These are phyloP conservation scores for Didymella arachidicola DNA, from an alignment of 2,329 filamentous ascomycete genomes.

Conservation along the genomic window DNA sequence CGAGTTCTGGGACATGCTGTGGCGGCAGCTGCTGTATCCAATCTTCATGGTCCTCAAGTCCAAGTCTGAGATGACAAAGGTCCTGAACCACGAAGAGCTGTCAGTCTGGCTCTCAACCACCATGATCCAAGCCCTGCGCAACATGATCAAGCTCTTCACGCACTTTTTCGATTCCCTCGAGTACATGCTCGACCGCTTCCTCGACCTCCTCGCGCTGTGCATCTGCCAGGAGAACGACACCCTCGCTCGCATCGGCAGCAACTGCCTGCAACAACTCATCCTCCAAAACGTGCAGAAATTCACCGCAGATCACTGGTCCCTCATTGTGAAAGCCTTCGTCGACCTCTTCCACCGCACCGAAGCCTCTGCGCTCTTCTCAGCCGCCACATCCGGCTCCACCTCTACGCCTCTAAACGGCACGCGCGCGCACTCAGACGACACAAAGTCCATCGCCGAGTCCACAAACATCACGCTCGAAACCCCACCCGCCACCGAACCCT, in stretches of 20 bases:
- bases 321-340: constrained; percentile 95
- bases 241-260: constrained; percentile 95
- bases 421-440: constrained; percentile 54
- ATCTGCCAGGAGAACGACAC: constrained; percentile 99
- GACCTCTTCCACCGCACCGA: constrained; percentile 95
- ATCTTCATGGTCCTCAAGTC: constrained; percentile 99
- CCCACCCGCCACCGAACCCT: constrained; percentile 36
- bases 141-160: constrained; percentile 98
- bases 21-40: constrained; percentile 94
- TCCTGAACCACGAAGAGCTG: constrained; percentile 92
- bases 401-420: constrained; percentile 60
- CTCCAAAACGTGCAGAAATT: constrained; percentile 97
- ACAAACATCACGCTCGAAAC: constrained; percentile 47
- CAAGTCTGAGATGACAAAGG: constrained; percentile 94
- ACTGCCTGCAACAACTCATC: constrained; percentile 95
- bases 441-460: constrained; percentile 47
- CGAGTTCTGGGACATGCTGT: constrained; percentile 98
- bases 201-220: constrained; percentile 91
- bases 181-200: constrained; percentile 97
- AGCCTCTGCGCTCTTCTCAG: constrained; percentile 92
- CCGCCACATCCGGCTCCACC: constrained; percentile 63
- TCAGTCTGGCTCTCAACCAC: constrained; percentile 99
- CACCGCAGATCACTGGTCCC: constrained; percentile 83
- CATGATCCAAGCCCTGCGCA: constrained; percentile 97
- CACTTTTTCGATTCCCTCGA: constrained; percentile 97